These are phyloP conservation scores for Paragyromitra xinjiangensis DNA, from an alignment of 495 filamentous ascomycete genomes.

Conservation along the genomic window DNA sequence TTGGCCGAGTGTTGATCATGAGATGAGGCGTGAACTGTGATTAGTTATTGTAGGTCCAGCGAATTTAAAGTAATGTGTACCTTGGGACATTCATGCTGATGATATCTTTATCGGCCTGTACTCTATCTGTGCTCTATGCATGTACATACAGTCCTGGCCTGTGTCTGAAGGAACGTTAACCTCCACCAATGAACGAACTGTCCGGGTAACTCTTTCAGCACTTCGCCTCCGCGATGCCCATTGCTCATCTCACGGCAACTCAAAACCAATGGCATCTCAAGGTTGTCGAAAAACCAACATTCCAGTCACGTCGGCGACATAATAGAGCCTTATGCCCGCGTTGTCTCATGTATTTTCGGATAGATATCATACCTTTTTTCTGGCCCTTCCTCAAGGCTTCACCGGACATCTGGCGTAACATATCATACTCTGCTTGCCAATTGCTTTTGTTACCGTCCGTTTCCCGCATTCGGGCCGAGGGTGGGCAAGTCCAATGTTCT, in stretches of 20 bases:
- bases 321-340: background rate
- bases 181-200: slow-evolving; percentile 17
- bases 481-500: slow-evolving; percentile 7
- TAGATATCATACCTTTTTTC: slow-evolving; percentile 9
- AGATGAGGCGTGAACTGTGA: background rate
- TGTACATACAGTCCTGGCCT: background rate
- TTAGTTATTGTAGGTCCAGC: slow-evolving; percentile 33
- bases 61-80: slow-evolving; percentile 1
- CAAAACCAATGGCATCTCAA: background rate
- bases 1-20: slow-evolving; percentile 23
- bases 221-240: background rate
- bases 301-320: background rate
- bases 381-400: slow-evolving; percentile 26
- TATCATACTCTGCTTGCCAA: slow-evolving; percentile 1
- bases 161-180: slow-evolving; percentile 21
- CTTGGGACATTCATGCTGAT: background rate
- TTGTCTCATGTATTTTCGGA: slow-evolving; percentile 5
- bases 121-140: too few species aligned
- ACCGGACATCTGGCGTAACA: slow-evolving; percentile 14
- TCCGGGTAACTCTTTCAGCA: slow-evolving; percentile 40
- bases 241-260: background rate
- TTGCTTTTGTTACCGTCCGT: slow-evolving; percentile 13
- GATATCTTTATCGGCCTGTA: too few species aligned
- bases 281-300: background rate
- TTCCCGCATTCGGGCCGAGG: slow-evolving; percentile 30